Percentiles rank a stretch among this genome's conserved stretches.
Evolutionary conservation across 2,329 filamentous ascomycete genomes (phyloP).

Genomic region (Oidium heveae): DNA sequence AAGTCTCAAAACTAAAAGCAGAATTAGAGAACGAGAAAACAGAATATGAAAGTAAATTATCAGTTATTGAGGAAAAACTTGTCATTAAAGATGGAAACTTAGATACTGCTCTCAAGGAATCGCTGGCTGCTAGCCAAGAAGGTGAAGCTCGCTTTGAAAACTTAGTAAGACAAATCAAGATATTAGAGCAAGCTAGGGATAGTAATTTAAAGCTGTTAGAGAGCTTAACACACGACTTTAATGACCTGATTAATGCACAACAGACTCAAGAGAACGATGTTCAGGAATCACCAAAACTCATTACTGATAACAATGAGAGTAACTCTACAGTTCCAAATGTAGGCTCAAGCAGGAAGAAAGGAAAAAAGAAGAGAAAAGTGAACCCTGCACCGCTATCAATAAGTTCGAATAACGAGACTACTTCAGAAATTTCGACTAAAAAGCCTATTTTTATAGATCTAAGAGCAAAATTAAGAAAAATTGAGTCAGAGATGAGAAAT

Average conservation of each 20-base stretch:
- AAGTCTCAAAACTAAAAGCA: conserved; percentile 7
- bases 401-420: conserved; percentile 11
- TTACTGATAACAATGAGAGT: background rate
- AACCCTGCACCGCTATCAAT: conserved; percentile 1
- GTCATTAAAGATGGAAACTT: background rate
- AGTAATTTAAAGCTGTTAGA: conserved; percentile 2
- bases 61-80: conserved; percentile 4
- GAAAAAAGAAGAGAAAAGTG: conserved; percentile 60
- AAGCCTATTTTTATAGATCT: too few relatives aligned
- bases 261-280: background rate
- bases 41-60: conserved; percentile 6
- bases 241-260: background rate
- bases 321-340: conserved; percentile 6
- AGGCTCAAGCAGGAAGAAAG: conserved; percentile 44
- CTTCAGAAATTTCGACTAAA: too few relatives aligned
- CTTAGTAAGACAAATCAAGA: background rate
- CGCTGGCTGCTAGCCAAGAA: background rate
- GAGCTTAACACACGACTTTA: background rate
- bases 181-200: background rate
- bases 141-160: background rate
- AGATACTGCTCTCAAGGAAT: background rate
- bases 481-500: conserved; percentile 7
- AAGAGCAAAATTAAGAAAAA: conserved; percentile 1
- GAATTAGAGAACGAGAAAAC: conserved; percentile 8
- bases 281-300: background rate